Base-by-base conservation (phyloP, 2,329 filamentous ascomycete species). In the Westerdykella ornata region DNA sequence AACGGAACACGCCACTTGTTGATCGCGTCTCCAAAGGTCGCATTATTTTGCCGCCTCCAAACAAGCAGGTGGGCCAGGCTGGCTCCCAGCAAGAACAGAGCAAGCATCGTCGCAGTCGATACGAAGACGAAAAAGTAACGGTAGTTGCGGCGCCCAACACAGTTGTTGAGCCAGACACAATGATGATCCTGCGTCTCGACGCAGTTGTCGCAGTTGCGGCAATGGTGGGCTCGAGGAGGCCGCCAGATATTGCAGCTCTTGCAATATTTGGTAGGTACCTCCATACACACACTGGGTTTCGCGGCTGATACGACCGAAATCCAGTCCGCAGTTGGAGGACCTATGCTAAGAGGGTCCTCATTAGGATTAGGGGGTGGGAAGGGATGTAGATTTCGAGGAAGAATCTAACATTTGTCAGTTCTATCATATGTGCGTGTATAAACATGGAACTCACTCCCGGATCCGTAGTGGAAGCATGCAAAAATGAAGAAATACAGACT, bases 111-210 rank as follows among this genome's bases (percentile, higher is more conserved):
- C n/a, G 80, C 81, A 12, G 83, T 81, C 40, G 80, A 80, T 50
- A 98, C 82, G 66, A 96, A 98, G 9, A 85, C 78, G 64, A 97
- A 96, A 68, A 98, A 98, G 67, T 90, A 97, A 49, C 92, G 87
- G 69, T 98, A 98, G 69, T 98, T 98, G 56, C 92, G 86, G 51
- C 90, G 84, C 33, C 92, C 92, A 37, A 98, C 84, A 56, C 92
- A 98, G 65, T 98, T 98, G 70, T 98, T 98, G 49, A 98, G 78
- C 92, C 92, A 98, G 13, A 97, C 89, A 59, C 92, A 98, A 68
- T 98, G 92, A 60, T 98, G 92, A 60, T 98, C 92, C 53, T 96
- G 88, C 0, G 88, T 95, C 67, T 98, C 92, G 45, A 98, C 80
- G 64, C 92, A 98, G 65, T 94, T 96, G 68, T 98, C 90, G 69